Evolutionary conservation across 257 asterid species (phyloP).

Genomic region (Lantana camara): DNA sequence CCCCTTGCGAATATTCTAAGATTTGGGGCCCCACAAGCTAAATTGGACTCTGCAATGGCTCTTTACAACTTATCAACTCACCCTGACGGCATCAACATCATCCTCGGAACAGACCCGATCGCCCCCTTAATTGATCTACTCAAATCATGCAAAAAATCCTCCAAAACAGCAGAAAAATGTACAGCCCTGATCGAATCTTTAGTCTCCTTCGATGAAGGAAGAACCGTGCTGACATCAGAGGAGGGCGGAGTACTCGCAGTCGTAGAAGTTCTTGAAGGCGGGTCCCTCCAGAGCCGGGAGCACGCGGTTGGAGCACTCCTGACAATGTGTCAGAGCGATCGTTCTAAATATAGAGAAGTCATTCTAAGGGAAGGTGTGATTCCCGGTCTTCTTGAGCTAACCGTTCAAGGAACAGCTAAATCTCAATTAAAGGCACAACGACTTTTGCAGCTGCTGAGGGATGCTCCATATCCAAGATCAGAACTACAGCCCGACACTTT

Average conservation of each 20-base stretch:
- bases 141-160: slow-evolving; percentile 65
- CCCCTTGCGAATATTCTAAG: slow-evolving; percentile 62
- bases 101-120: slow-evolving; percentile 69
- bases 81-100: slow-evolving; percentile 48
- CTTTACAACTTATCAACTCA: slow-evolving; percentile 83
- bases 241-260: slow-evolving; percentile 94
- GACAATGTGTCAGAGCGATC: slow-evolving; percentile 75
- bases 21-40: slow-evolving; percentile 62
- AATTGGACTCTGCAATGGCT: slow-evolving; percentile 81
- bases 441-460: slow-evolving; percentile 70
- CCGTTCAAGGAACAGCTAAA: slow-evolving; percentile 81
- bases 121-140: slow-evolving; percentile 63
- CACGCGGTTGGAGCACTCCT: slow-evolving; percentile 91
- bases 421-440: slow-evolving; percentile 73
- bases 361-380: slow-evolving; percentile 91
- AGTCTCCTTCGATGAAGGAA: slow-evolving; percentile 71
- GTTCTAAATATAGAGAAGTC: slow-evolving; percentile 73
- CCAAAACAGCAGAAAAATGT: slow-evolving; percentile 77
- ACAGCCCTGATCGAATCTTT: slow-evolving; percentile 71
- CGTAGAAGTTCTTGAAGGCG: slow-evolving; percentile 86
- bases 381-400: slow-evolving; percentile 95
- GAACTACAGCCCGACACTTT: slow-evolving; percentile 73
- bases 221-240: slow-evolving; percentile 64
- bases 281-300: slow-evolving; percentile 80
- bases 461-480: slow-evolving; percentile 75